phyloP scores from a whole-genome alignment of 208 protist genomes.

The Trypanosomatidae sp. region DNA sequence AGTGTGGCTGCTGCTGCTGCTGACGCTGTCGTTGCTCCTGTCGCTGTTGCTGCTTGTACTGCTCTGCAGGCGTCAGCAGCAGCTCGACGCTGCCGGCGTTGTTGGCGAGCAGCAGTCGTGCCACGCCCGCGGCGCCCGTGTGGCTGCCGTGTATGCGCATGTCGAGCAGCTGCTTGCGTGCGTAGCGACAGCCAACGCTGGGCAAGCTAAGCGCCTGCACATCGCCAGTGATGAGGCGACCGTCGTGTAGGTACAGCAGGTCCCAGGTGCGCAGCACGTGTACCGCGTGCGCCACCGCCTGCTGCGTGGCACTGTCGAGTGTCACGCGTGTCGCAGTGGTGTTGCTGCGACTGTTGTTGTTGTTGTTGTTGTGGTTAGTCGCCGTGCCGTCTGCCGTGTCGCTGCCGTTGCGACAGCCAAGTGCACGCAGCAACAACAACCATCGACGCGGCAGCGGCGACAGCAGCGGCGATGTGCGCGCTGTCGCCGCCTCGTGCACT shows the following conservation, averaged over 20 bases:
- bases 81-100: constrained; percentile 31
- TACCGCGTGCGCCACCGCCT: constrained; percentile 29
- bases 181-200: constrained; percentile 29
- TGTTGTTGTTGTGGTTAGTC: no score
- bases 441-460: constrained; percentile 4
- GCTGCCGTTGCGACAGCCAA: neutral
- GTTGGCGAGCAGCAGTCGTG: no score
- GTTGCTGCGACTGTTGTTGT: no score
- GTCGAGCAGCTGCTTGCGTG: constrained; percentile 57
- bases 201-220: constrained; percentile 32
- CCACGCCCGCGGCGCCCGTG: no score
- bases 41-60: constrained; percentile 35
- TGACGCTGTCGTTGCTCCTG: constrained; percentile 51
- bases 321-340: neutral
- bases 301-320: constrained; percentile 7
- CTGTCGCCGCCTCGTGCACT: no score
- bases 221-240: constrained; percentile 49
- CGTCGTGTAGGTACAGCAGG: constrained; percentile 62
- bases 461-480: no score
- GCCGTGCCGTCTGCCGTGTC: no score
- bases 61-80: constrained; percentile 43
- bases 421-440: constrained; percentile 1
- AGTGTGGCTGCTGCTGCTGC: no score
- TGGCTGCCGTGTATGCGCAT: no score
- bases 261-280: constrained; percentile 79